A percentile compares a stretch with the other conserved stretches of the same genome.
phyloP scores from a whole-genome alignment of 306 rosid genomes.

The Citrullus colocynthis region DNA sequence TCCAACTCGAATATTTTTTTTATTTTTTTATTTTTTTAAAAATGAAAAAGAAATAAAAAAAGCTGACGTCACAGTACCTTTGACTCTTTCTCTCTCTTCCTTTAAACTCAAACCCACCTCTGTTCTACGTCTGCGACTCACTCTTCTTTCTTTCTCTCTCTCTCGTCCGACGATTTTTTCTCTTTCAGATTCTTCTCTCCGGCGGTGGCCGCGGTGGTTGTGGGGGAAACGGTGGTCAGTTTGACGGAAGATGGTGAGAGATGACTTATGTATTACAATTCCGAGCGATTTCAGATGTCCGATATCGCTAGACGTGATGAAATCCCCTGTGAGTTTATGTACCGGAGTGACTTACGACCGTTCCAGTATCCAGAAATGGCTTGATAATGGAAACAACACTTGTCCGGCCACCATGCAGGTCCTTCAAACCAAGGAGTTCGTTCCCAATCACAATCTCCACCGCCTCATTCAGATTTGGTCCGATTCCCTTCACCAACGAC shows the following conservation, averaged over 20 bases:
- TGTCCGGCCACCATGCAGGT: constrained; percentile 98
- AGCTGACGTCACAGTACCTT: constrained; percentile 69
- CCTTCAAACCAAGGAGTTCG: constrained; percentile 54
- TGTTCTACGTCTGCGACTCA: constrained; percentile 15
- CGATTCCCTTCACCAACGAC: constrained; percentile 36
- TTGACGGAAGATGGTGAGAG: constrained; percentile 46
- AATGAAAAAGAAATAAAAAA: constrained; percentile 8
- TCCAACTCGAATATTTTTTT: background rate
- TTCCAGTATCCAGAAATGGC: constrained; percentile 89
- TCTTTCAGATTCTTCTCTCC: background rate
- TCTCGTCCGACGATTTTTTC: background rate
- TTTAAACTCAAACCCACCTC: constrained; percentile 41
- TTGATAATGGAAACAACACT: constrained; percentile 87
- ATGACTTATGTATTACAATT: constrained; percentile 52
- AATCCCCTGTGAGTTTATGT: constrained; percentile 83
- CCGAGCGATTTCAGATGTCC: constrained; percentile 84
- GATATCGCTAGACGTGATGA: constrained; percentile 79
- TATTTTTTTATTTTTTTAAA: background rate
- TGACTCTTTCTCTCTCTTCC: constrained; percentile 42
- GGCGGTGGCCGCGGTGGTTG: background rate
- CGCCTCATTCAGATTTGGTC: constrained; percentile 93
- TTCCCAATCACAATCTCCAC: constrained; percentile 72
- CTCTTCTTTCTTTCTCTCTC: background rate
- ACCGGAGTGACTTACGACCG: constrained; percentile 98
- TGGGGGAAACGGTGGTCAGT: background rate